These are phyloP conservation scores for slime mould (Dictyostelium discoideum) DNA, from an alignment of 78 protist species.

Conservation along the genomic window dicty_2.7 NC_007088.5:7390501-7391000, in stretches of 20 bases:
- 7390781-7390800: constrained; percentile 7
- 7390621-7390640: too few species aligned
- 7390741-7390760: constrained; percentile 25
- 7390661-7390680: too few species aligned
- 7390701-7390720: neutral
- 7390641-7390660: too few species aligned
- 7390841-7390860: constrained; percentile 42
- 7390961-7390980: constrained; percentile 24
- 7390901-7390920: constrained; percentile 72
- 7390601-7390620: too few species aligned
- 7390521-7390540: too few species aligned
- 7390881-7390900: constrained; percentile 45
- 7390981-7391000: constrained; percentile 87
- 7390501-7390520: too few species aligned
- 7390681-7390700: neutral
- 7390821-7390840: constrained; percentile 51
- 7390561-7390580: too few species aligned
- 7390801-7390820: constrained; percentile 17
- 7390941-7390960: constrained; percentile 36
- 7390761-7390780: neutral
- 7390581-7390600: too few species aligned
- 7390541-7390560: too few species aligned
- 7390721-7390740: constrained; percentile 39
- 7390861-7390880: constrained; percentile 70
- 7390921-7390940: constrained; percentile 62